Percentiles rank a stretch among this genome's conserved stretches.
Evolutionary conservation across 2,329 filamentous ascomycete species (phyloP).

Genomic region (Rhinocladiella similis): DNA sequence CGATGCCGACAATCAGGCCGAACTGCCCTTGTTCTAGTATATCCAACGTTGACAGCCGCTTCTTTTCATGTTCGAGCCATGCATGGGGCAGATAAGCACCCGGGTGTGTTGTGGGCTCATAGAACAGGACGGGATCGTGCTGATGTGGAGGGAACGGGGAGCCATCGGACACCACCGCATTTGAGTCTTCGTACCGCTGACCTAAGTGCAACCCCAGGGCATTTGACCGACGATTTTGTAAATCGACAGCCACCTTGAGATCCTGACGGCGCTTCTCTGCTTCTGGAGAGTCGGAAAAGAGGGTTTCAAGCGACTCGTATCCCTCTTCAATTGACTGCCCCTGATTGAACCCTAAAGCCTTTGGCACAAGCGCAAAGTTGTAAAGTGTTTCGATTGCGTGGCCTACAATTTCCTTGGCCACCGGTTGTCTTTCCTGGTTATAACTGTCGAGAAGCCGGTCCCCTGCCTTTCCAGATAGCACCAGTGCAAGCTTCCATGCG

Average conservation of each 20-base stretch:
- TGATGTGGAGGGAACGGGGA: conserved; percentile 27
- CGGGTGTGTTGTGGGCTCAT: conserved; percentile 51
- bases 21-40: conserved; percentile 5
- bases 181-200: conserved; percentile 32
- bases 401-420: conserved; percentile 32
- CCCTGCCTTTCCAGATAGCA: conserved; percentile 30
- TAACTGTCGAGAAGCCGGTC: conserved; percentile 40
- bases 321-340: conserved; percentile 85
- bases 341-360: conserved; percentile 50
- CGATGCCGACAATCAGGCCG: conserved; percentile 6
- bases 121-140: conserved; percentile 19
- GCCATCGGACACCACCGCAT: conserved; percentile 19
- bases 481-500: conserved; percentile 43
- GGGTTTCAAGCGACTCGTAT: conserved; percentile 66
- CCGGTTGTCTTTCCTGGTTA: conserved; percentile 40
- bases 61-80: conserved; percentile 23
- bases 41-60: conserved; percentile 1
- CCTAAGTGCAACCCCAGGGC: conserved; percentile 25
- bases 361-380: conserved; percentile 32
- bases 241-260: conserved; percentile 1
- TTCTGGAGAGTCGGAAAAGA: conserved; percentile 14
- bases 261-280: conserved; percentile 23
- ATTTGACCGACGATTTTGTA: conserved; percentile 4
- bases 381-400: conserved; percentile 32
- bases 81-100: conserved; percentile 35